Evolutionary conservation across 208 protist species (phyloP), one percentile per base, ranked within the genome.

Genomic region (Crithidia mellificae): DNA sequence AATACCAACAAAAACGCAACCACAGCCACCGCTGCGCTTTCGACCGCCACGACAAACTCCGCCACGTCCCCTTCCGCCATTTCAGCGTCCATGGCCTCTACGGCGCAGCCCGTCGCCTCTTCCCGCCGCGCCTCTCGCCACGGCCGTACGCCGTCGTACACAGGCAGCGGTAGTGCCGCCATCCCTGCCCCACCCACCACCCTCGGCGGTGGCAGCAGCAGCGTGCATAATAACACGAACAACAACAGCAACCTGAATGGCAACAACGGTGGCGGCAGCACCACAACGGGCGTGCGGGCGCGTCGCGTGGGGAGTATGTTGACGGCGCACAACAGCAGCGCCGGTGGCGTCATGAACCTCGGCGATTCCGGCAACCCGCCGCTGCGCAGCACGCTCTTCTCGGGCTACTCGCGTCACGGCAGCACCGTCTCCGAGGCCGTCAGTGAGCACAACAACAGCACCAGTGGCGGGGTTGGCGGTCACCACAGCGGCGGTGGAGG

Each of bases 101-200:
- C 58, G 29, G 24, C 41, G 14, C 34, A 11, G n/a, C 2, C 56
- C 0, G 7, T 24, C 29, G 2, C 25, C 29, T 41, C 57, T 15
- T 41, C 46, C 2, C 59, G 46, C 8, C 32, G 34, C 4, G 29
- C 22, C 12, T 46, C 59, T 3, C 59, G 46, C 25, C 29, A 46
- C n/a, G 30, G 0, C 15, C 46, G 59, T 20, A 46, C 30, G 14
- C 22, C 22, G 59, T 65, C 59, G 11, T 30, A 34, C 46, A 46
- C 46, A n/a, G 46, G 46, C 46, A 53, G 46, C 46, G 50, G 59
- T 47, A 65, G 29, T 27, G 46, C 44, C n/a, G 25, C 32, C 20
- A 65, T 65, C 6, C 59, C 59, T 0, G 59, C 59, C 19, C 59
- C 59, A n/a, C 59, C 59, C 59, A 65, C 59, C 1, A 25, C 44